Conservation (phyloP, 2,329 filamentous ascomycete genomes). For the Pseudogymnoascus sp. region DNA sequence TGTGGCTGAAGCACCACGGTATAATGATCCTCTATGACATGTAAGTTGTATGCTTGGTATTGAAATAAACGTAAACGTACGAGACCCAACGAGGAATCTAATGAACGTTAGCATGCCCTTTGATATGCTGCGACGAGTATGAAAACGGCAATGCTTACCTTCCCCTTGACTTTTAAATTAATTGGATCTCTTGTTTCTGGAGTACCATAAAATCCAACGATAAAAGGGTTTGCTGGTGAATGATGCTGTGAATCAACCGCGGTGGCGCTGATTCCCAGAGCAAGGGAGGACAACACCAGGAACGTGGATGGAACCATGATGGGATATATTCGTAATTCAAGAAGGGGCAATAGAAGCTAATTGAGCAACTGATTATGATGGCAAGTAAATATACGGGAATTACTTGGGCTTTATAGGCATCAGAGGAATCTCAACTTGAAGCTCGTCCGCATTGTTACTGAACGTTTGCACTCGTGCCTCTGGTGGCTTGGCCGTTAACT, state of each 20-base stretch:
- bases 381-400: background rate
- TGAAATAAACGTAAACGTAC: background rate
- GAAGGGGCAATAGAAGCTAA: background rate
- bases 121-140: background rate
- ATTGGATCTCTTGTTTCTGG: background rate
- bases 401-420: background rate
- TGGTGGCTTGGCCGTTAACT: background rate
- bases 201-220: background rate
- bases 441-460: background rate
- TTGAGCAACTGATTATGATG: background rate
- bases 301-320: background rate
- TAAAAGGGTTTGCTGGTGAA: background rate
- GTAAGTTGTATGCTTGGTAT: background rate
- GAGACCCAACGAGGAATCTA: conserved; percentile 1
- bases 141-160: background rate
- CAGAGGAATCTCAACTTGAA: background rate
- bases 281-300: background rate
- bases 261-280: background rate
- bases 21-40: background rate
- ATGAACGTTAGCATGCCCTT: background rate
- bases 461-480: background rate
- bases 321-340: background rate
- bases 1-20: background rate
- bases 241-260: background rate
- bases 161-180: background rate